A percentile compares a stretch with the other conserved stretches of the same genome.
These are phyloP conservation scores for Fusarium sp. DNA, from an alignment of 2,329 filamentous ascomycete genomes.

Conservation along the genomic window DNA sequence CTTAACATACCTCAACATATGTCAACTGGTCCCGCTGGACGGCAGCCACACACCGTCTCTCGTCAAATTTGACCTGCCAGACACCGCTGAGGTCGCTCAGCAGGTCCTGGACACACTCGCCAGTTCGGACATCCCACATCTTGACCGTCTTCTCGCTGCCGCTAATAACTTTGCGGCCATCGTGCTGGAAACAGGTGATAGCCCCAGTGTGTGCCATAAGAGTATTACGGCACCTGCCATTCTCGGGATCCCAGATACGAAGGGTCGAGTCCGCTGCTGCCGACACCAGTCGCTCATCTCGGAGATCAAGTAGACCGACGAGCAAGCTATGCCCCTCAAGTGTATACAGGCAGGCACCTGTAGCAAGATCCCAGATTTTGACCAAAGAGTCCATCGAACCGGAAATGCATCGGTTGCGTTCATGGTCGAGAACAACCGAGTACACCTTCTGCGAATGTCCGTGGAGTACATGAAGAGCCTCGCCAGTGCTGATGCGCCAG, in stretches of 20 bases:
- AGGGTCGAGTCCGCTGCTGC: constrained; percentile 96
- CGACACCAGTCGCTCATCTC: constrained; percentile 90
- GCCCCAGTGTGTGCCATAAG: constrained; percentile 95
- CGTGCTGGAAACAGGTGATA: constrained; percentile 98
- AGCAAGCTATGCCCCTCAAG: constrained; percentile 93
- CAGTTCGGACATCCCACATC: constrained; percentile 97
- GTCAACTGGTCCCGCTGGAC: constrained; percentile 93
- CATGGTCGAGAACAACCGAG: constrained; percentile 92
- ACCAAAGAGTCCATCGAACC: constrained; percentile 98
- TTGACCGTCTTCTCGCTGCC: constrained; percentile 96
- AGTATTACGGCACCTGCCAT: constrained; percentile 88
- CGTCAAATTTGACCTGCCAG: constrained; percentile 99
- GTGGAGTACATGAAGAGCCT: constrained; percentile 83
- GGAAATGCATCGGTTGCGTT: constrained; percentile 94
- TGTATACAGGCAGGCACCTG: constrained; percentile 85
- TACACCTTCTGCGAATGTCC: constrained; percentile 96
- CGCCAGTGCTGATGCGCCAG: constrained; percentile 97
- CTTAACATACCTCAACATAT: constrained; percentile 87
- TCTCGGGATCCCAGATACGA: constrained; percentile 96
- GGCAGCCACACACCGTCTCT: constrained; percentile 92
- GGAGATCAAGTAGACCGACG: constrained; percentile 90
- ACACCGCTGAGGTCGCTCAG: constrained; percentile 95
- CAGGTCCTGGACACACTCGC: constrained; percentile 92
- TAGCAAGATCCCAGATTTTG: constrained; percentile 96
- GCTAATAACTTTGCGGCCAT: constrained; percentile 95